Evolutionary conservation across 106 monocot genomes (phyloP).

Genomic region (Phalaenopsis aphrodite): DNA sequence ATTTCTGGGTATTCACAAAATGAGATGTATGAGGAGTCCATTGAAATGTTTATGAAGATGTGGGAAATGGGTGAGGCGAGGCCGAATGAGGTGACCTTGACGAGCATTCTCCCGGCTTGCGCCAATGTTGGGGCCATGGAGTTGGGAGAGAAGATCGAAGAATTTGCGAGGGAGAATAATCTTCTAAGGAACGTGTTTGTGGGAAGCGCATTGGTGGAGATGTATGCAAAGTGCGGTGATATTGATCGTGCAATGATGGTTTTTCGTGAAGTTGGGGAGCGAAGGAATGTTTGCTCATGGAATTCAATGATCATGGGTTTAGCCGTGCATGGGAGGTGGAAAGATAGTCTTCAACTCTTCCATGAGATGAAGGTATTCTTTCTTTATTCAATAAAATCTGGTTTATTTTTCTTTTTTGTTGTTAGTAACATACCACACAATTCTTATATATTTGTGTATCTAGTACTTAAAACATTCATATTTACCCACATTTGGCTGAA

Average conservation of each 20-base stretch:
- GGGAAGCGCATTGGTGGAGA: constrained; percentile 59
- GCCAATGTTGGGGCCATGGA: constrained; percentile 49
- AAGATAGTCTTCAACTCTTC: constrained; percentile 49
- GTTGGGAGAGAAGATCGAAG: constrained; percentile 53
- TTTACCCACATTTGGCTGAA: no score
- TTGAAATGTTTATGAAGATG: constrained; percentile 45
- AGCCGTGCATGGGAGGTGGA: constrained; percentile 57
- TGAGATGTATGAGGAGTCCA: constrained; percentile 37
- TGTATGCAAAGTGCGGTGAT: constrained; percentile 72
- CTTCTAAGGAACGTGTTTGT: constrained; percentile 46
- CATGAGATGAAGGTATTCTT: constrained; percentile 35
- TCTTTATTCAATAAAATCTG: no score
- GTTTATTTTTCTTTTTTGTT: no score
- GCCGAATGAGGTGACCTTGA: constrained; percentile 70
- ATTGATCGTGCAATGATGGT: constrained; percentile 32
- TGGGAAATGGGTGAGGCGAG: constrained; percentile 25
- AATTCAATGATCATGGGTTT: constrained; percentile 76
- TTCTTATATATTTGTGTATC: no score
- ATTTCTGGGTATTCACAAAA: constrained; percentile 58
- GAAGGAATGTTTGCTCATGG: constrained; percentile 63
- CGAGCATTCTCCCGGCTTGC: constrained; percentile 63
- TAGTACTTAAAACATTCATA: no score
- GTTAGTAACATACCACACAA: no score
- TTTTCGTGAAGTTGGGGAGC: constrained; percentile 45
- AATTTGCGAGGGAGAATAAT: constrained; percentile 37